phyloP scores from a whole-genome alignment of 768 basidiomycete species.

The Mycena galopus region DNA sequence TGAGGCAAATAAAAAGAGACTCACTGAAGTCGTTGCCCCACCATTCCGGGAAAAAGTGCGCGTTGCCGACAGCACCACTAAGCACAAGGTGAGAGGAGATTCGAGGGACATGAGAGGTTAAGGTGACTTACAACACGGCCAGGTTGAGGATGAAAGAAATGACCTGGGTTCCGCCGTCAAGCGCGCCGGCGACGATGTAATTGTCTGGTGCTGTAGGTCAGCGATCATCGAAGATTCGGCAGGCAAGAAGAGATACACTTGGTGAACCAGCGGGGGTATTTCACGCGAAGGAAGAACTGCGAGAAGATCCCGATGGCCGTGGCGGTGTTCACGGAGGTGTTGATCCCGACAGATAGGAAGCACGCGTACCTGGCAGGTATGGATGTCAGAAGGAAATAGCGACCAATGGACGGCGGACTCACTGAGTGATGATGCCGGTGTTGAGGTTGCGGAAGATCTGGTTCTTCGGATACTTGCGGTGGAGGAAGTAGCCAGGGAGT shows the following conservation, averaged over 20 bases:
- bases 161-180: slow-evolving; percentile 56
- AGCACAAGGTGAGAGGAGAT: slow-evolving; percentile 14
- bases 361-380: slow-evolving; percentile 39
- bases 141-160: slow-evolving; percentile 50
- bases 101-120: too few species aligned
- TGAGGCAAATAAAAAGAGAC: slow-evolving; percentile 22
- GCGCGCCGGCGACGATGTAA: slow-evolving; percentile 55
- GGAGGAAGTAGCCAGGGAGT: slow-evolving; percentile 49
- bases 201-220: slow-evolving; percentile 35
- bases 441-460: slow-evolving; percentile 41
- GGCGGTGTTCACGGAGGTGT: slow-evolving; percentile 42
- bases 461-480: slow-evolving; percentile 46
- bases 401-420: slow-evolving; percentile 19
- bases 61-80: slow-evolving; percentile 24
- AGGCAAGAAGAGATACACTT: slow-evolving; percentile 44
- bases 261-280: slow-evolving; percentile 54
- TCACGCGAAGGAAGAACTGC: slow-evolving; percentile 46
- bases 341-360: too few species aligned
- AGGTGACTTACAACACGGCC: slow-evolving; percentile 29
- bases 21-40: slow-evolving; percentile 36
- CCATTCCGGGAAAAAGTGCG: slow-evolving; percentile 32
- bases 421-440: slow-evolving; percentile 41
- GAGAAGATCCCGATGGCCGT: slow-evolving; percentile 35
- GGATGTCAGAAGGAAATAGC: slow-evolving; percentile 29
- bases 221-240: slow-evolving; percentile 15